Percentiles rank a stretch among this genome's conserved stretches.
phyloP scores from a whole-genome alignment of 2,329 filamentous ascomycete species.

The Colletotrichum ledebouriae region DNA sequence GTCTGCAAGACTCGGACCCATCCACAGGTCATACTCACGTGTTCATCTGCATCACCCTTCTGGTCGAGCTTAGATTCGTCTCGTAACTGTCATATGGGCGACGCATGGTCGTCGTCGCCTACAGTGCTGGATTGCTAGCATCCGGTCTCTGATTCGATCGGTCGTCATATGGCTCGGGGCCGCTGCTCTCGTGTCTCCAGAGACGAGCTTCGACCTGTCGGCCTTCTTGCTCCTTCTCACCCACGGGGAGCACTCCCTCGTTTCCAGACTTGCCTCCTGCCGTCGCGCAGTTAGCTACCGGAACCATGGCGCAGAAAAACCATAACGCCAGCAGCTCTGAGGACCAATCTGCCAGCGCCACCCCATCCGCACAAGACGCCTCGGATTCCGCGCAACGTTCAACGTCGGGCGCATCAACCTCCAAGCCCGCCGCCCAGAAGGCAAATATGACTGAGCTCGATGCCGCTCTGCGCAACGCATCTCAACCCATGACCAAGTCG shows the following conservation, averaged over 20 bases:
- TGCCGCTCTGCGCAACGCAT: constrained; percentile 49
- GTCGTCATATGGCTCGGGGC: constrained; percentile 36
- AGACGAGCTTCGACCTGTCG: constrained; percentile 35
- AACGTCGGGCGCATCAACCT: constrained; percentile 32
- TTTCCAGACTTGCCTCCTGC: constrained; percentile 17
- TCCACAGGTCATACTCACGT: neutral
- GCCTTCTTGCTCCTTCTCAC: constrained; percentile 41
- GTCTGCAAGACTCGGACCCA: neutral
- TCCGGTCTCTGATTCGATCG: constrained; percentile 10
- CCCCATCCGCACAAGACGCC: constrained; percentile 40
- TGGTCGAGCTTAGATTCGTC: constrained; percentile 8
- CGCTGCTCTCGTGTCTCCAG: constrained; percentile 27
- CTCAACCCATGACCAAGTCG: constrained; percentile 64
- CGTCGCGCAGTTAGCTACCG: constrained; percentile 35
- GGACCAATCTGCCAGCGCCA: constrained; percentile 43
- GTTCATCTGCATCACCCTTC: neutral
- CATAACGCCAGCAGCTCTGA: constrained; percentile 39
- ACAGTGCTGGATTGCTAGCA: constrained; percentile 23
- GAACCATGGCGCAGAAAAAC: constrained; percentile 43
- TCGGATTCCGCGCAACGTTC: constrained; percentile 41
- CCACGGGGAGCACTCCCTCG: constrained; percentile 42
- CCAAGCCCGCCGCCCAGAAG: constrained; percentile 43
- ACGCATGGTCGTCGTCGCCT: constrained; percentile 22
- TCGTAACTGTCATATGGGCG: constrained; percentile 36
- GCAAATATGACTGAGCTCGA: constrained; percentile 52